phyloP scores from a whole-genome alignment of 2,329 filamentous ascomycete genomes.

The Hypoxylon rubiginosum region DNA sequence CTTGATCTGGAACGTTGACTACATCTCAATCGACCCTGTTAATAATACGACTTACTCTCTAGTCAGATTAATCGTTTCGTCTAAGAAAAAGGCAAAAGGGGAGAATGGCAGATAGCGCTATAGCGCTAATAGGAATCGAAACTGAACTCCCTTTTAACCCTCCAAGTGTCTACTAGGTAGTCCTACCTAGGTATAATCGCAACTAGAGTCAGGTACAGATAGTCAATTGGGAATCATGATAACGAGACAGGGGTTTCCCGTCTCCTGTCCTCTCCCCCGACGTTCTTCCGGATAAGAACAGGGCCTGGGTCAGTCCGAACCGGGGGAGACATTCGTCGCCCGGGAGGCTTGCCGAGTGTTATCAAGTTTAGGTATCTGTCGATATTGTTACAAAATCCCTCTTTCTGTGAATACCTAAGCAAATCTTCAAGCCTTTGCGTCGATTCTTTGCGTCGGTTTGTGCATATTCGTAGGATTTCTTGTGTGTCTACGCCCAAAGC shows the following conservation, averaged over 20 bases:
- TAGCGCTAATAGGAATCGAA: no score
- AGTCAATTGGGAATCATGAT: neutral
- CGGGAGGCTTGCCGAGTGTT: conserved; percentile 17
- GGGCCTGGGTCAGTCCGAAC: conserved; percentile 9
- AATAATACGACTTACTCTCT: conserved; percentile 8
- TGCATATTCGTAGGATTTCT: neutral
- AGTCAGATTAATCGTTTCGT: neutral
- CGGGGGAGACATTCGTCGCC: conserved; percentile 3
- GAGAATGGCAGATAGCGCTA: no score
- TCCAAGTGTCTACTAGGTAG: no score
- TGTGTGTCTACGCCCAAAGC: neutral
- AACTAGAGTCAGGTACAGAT: neutral
- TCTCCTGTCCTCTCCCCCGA: neutral
- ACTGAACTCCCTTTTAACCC: no score
- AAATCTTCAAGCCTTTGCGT: no score
- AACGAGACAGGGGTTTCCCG: neutral
- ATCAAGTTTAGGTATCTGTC: conserved; percentile 1
- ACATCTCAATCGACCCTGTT: conserved; percentile 18
- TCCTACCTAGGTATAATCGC: no score
- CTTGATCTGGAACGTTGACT: conserved; percentile 18
- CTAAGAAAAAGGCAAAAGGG: neutral
- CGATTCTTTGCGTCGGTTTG: neutral
- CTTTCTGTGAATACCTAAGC: neutral
- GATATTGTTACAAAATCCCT: conserved; percentile 3
- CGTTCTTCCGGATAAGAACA: conserved; percentile 14